phyloP scores from a whole-genome alignment of 2,329 filamentous ascomycete genomes.

The Fusarium illudens region DNA sequence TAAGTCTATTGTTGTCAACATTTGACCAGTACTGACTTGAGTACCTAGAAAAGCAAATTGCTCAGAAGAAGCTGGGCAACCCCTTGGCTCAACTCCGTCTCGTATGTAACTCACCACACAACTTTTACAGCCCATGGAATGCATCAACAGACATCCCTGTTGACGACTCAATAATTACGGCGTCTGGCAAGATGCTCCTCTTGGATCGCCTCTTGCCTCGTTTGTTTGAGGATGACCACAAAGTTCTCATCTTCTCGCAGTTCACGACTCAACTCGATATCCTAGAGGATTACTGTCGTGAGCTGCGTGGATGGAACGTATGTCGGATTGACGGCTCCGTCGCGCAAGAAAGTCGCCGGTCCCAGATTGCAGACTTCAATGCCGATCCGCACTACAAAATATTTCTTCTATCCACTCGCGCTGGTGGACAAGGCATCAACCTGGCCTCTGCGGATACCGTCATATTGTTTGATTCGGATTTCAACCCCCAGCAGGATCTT shows the following conservation, averaged over 20 bases:
- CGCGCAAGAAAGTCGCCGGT: constrained; percentile 73
- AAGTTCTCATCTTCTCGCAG: constrained; percentile 95
- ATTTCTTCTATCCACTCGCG: constrained; percentile 89
- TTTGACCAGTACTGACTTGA: constrained; percentile 35
- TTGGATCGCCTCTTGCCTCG: constrained; percentile 84
- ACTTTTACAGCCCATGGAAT: constrained; percentile 94
- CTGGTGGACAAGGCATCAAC: constrained; percentile 95
- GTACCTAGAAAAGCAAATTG: constrained; percentile 84
- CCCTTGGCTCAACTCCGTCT: constrained; percentile 90
- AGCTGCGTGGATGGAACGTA: constrained; percentile 80
- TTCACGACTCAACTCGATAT: constrained; percentile 96
- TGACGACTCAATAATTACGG: constrained; percentile 84
- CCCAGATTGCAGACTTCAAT: constrained; percentile 79
- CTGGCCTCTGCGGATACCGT: constrained; percentile 91
- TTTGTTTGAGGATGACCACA: constrained; percentile 79
- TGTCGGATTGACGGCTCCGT: constrained; percentile 94
- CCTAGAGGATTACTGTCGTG: constrained; percentile 80
- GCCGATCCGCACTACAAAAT: constrained; percentile 70
- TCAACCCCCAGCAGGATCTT: constrained; percentile 96
- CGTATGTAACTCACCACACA: constrained; percentile 92
- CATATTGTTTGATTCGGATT: constrained; percentile 86
- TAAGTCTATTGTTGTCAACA: constrained; percentile 51
- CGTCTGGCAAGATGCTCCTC: constrained; percentile 95
- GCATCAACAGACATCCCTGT: constrained; percentile 65
- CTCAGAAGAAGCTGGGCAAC: constrained; percentile 91